phyloP scores from a whole-genome alignment of 768 basidiomycete genomes.

The Rossbeevera mucosa region DNA sequence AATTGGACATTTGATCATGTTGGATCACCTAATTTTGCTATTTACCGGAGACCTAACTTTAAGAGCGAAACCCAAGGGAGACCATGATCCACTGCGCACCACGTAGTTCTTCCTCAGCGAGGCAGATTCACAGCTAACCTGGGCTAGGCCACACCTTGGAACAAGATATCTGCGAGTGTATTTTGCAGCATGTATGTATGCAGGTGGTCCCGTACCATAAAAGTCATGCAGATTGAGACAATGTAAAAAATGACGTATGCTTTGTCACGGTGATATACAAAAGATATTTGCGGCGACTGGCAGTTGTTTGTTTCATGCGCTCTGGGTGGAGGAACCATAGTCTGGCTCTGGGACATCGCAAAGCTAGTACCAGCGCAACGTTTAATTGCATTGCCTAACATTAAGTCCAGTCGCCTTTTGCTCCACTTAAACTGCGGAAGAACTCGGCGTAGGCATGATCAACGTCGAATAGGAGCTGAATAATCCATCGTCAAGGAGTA shows the following conservation, averaged over 20 bases:
- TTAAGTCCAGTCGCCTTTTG: slow-evolving; percentile 31
- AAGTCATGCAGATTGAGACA: not conserved
- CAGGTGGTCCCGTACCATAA: not conserved
- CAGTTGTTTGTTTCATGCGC: not conserved
- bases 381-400: not conserved
- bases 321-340: not conserved
- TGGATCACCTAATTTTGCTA: not conserved
- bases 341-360: not conserved
- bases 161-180: not conserved
- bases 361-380: not conserved
- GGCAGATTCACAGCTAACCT: not conserved
- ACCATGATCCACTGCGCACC: not conserved
- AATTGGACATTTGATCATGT: not conserved
- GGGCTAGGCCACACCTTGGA: not conserved
- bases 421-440: slow-evolving; percentile 64
- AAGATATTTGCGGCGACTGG: not conserved
- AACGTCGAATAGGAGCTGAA: slow-evolving; percentile 89
- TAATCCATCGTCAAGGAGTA: not conserved
- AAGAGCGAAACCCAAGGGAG: not conserved
- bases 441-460: slow-evolving; percentile 95
- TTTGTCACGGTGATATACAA: not conserved
- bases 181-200: not conserved
- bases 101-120: no score
- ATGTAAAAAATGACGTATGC: not conserved
- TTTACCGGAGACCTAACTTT: not conserved